Evolutionary conservation across 1,284 basidiomycete species (phyloP).

Genomic region (Fomitopsis schrenkii): DNA sequence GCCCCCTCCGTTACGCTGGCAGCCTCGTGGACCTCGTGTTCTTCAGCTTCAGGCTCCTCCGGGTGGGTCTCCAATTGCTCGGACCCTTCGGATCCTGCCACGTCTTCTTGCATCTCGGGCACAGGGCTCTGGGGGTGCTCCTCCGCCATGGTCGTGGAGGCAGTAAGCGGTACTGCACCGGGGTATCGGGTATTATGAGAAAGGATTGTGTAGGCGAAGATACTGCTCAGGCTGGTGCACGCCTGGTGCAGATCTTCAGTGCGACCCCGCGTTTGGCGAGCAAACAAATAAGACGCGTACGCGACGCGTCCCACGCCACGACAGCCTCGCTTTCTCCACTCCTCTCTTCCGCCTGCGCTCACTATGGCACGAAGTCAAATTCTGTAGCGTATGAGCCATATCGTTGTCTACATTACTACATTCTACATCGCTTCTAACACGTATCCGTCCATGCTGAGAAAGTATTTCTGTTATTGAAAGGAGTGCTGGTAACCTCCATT

Average conservation of each 20-base stretch:
- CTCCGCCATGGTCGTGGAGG: slow-evolving; percentile 37
- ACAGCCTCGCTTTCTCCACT: background rate
- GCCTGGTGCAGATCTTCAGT: slow-evolving; percentile 11
- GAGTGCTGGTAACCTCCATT: background rate
- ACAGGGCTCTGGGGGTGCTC: slow-evolving; percentile 29
- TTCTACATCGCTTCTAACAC: background rate
- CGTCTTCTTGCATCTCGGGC: slow-evolving; percentile 20
- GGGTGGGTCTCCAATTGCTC: slow-evolving; percentile 22
- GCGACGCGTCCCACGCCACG: slow-evolving; percentile 17
- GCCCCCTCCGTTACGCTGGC: slow-evolving; percentile 34
- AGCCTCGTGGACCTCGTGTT: slow-evolving; percentile 58
- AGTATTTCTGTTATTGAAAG: background rate
- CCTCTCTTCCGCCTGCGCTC: background rate
- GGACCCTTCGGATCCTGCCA: slow-evolving; percentile 18
- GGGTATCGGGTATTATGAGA: slow-evolving; percentile 16
- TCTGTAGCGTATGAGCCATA: too few relatives aligned
- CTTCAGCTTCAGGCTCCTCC: slow-evolving; percentile 37
- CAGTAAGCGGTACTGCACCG: slow-evolving; percentile 3
- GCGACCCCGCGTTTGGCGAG: slow-evolving; percentile 8
- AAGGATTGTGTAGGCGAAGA: slow-evolving; percentile 19
- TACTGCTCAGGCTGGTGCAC: slow-evolving; percentile 19
- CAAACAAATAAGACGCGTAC: slow-evolving; percentile 20
- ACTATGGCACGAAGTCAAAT: too few relatives aligned
- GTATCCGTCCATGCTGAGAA: background rate
- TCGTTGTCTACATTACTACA: background rate